Percentiles rank a stretch among this genome's conserved stretches.
Conservation (phyloP, 352 stramenopile species). For the Globisporangium alternatum region DNA sequence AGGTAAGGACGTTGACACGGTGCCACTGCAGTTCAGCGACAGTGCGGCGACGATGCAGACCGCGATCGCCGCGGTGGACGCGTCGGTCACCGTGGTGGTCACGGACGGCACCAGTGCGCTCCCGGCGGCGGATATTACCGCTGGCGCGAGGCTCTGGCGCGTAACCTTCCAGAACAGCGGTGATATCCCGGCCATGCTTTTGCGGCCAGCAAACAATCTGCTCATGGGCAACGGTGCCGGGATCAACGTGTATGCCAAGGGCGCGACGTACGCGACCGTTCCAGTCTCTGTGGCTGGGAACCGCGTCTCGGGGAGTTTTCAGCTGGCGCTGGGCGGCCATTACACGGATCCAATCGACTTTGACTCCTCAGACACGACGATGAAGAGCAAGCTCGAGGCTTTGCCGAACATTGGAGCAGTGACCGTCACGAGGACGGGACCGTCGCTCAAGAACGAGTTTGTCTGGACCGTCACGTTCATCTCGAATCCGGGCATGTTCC, state of each 20-base stretch:
- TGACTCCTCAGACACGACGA: slow-evolving; percentile 90
- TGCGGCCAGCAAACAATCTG: slow-evolving; percentile 71
- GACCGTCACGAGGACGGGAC: slow-evolving; percentile 73
- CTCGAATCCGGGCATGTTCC: slow-evolving; percentile 92
- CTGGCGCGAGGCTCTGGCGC: slow-evolving; percentile 72
- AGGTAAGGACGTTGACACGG: slow-evolving; percentile 75
- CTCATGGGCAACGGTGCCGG: slow-evolving; percentile 87
- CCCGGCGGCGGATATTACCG: slow-evolving; percentile 26
- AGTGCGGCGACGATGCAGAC: slow-evolving; percentile 48
- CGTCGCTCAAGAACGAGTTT: slow-evolving; percentile 89
- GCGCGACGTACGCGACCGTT: slow-evolving; percentile 29
- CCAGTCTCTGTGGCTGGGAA: slow-evolving; percentile 80
- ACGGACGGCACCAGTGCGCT: slow-evolving; percentile 54
- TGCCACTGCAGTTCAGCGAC: slow-evolving; percentile 56
- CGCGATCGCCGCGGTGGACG: slow-evolving; percentile 79
- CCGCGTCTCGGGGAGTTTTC: slow-evolving; percentile 87
- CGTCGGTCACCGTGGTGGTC: slow-evolving; percentile 72
- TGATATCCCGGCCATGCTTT: slow-evolving; percentile 83
- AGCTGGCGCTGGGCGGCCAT: slow-evolving; percentile 85
- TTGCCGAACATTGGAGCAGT: slow-evolving; percentile 93
- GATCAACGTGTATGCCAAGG: slow-evolving; percentile 79
- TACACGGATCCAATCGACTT: slow-evolving; percentile 86
- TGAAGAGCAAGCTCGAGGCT: slow-evolving; percentile 90
- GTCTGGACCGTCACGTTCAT: slow-evolving; percentile 93
- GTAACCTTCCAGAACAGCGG: slow-evolving; percentile 92